Conservation (phyloP, 805 yeast genomes). For the Maudiozyma saulgeensis region DNA sequence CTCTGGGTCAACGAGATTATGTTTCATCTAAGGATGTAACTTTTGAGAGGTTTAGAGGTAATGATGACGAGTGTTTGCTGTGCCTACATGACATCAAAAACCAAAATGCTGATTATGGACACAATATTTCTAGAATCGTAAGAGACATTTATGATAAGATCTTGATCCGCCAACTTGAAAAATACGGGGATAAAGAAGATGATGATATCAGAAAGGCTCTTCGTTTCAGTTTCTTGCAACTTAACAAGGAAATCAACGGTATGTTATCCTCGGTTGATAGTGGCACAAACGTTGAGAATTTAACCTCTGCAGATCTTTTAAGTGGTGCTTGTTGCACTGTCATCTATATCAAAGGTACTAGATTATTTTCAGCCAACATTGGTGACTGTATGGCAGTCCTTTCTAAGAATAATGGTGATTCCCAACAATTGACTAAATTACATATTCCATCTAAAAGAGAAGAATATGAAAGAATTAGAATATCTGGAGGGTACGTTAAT, state of each 20-base stretch:
- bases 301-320: constrained; percentile 56
- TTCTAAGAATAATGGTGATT: constrained; percentile 75
- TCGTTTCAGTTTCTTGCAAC: constrained; percentile 65
- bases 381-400: constrained; percentile 85
- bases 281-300: constrained; percentile 39
- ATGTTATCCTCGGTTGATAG: constrained; percentile 41
- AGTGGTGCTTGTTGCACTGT: constrained; percentile 84
- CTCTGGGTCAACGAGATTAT: constrained; percentile 55
- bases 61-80: constrained; percentile 68
- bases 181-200: constrained; percentile 30
- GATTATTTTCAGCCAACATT: constrained; percentile 71
- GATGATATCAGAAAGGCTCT: constrained; percentile 60
- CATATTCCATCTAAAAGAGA: constrained; percentile 76
- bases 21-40: constrained; percentile 78
- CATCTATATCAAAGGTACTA: constrained; percentile 62
- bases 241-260: constrained; percentile 71
- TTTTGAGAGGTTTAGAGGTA: constrained; percentile 78
- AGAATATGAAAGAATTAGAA: constrained; percentile 80
- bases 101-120: constrained; percentile 41
- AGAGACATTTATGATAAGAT: constrained; percentile 66
- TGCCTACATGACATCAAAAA: constrained; percentile 81
- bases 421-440: constrained; percentile 55
- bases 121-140: constrained; percentile 58
- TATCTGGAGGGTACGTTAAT: constrained; percentile 85
- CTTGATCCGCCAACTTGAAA: constrained; percentile 37